These are phyloP conservation scores for Metschnikowia amazonensis DNA, from an alignment of 805 yeast genomes.

Conservation along the genomic window DNA sequence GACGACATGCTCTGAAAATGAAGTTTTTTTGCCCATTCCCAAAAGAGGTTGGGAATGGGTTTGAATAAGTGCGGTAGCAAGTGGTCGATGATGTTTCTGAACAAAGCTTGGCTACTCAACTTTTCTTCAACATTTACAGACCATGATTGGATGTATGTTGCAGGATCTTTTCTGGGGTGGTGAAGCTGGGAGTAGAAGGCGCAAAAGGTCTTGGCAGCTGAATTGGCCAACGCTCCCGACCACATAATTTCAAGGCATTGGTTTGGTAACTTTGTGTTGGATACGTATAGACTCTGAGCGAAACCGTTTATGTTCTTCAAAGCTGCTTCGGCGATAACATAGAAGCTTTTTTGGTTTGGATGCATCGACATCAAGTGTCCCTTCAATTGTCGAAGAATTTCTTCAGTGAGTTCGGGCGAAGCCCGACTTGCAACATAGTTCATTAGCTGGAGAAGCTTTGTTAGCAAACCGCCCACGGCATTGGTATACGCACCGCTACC, in stretches of 20 bases:
- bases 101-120: conserved; percentile 28
- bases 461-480: conserved; percentile 59
- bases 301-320: conserved; percentile 44
- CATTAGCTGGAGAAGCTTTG: conserved; percentile 46
- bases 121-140: conserved; percentile 30
- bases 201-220: conserved; percentile 56
- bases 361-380: conserved; percentile 35
- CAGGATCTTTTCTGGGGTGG: conserved; percentile 20
- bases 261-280: conserved; percentile 44
- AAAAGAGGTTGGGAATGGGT: conserved; percentile 43
- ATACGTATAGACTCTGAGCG: conserved; percentile 34
- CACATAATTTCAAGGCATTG: conserved; percentile 49
- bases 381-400: conserved; percentile 41
- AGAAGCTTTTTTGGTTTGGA: conserved; percentile 55
- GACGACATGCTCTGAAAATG: conserved; percentile 4
- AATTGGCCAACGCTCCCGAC: conserved; percentile 61
- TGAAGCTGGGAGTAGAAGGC: conserved; percentile 22
- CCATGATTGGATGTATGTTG: conserved; percentile 56
- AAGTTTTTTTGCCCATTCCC: conserved; percentile 29
- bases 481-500: conserved; percentile 68
- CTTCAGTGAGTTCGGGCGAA: conserved; percentile 16
- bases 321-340: conserved; percentile 56
- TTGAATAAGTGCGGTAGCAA: conserved; percentile 62
- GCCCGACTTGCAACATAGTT: not conserved
- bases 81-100: conserved; percentile 53